Base-by-base conservation (phyloP, 495 filamentous ascomycete species). In the Tricharina praecox region DNA sequence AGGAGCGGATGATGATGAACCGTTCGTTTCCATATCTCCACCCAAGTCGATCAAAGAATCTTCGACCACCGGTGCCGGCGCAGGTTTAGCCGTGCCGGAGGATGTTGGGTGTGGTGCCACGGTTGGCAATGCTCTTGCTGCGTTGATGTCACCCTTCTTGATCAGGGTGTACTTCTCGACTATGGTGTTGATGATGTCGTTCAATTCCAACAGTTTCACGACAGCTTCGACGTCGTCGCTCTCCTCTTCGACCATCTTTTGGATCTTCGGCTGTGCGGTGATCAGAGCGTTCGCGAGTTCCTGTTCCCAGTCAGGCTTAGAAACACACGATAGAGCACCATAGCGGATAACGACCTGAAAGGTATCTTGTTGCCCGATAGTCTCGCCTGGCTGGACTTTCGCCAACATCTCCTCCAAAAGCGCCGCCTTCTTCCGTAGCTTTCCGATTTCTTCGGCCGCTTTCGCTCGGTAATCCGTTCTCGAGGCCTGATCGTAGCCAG, bases 191-290 rank as follows among this genome's bases (percentile, higher is more conserved):
- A 97, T 97, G 64, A 85, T 93, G 61, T 97, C 92, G 59, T 96
- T 96, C 52, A 97, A 94, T 63, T 97, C 85, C 32, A 96, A 69
- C 21, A 97, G 66, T 66, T 96, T 95, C 36, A 83, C 81, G 8
- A 97, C 90, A 13, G 90, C 90, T 65, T 95, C 92, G 39, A 83
- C 75, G 59, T 97, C 90, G 33, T 96, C 90, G 11, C 84, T 93
- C 59, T 97, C 90, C 58, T 96, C 90, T 61, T 97, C 92, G 61
- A 92, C 94, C 87, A 97, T 97, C 66, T 80, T 93, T 58, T 94
- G 86, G 47, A 96, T 97, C 67, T 97, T 96, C 0, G 90, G 92
- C 45, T 96, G 92, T 9, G 90, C 92, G 53, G 83, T 94, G 62
- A 82, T 82, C 24, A 97, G 68, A 3, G 90, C 78, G 56, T 78